phyloP scores from a whole-genome alignment of 345 rosid species.

The Schrenkiella parvula region DNA sequence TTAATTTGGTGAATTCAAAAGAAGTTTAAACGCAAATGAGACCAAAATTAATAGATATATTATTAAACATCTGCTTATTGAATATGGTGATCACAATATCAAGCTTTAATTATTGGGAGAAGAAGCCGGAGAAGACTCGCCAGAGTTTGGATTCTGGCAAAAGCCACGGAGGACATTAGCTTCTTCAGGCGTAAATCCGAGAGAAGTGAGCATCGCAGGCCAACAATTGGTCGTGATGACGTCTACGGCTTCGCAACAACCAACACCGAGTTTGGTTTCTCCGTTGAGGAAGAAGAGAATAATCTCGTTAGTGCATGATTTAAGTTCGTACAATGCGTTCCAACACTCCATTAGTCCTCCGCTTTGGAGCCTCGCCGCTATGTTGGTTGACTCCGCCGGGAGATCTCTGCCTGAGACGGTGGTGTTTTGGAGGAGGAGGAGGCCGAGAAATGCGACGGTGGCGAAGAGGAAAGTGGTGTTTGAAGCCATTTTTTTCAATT shows the following conservation, averaged over 20 bases:
- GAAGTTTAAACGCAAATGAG: neutral
- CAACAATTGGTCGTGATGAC: conserved; percentile 58
- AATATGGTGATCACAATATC: neutral
- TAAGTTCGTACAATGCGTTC: conserved; percentile 59
- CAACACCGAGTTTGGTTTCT: conserved; percentile 45
- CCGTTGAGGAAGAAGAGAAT: conserved; percentile 59
- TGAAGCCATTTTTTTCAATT: conserved; percentile 6
- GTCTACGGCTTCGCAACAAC: conserved; percentile 60
- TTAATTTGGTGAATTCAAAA: neutral
- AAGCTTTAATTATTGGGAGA: conserved; percentile 15
- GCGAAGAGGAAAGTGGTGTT: conserved; percentile 20
- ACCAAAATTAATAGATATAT: neutral
- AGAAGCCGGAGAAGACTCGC: conserved; percentile 28
- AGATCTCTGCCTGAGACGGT: conserved; percentile 25
- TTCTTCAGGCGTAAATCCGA: conserved; percentile 60
- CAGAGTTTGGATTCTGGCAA: conserved; percentile 36
- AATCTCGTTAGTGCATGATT: conserved; percentile 72
- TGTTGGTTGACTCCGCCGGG: conserved; percentile 17
- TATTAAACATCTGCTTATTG: neutral
- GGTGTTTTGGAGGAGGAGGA: neutral
- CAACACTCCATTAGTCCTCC: conserved; percentile 60
- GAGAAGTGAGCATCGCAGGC: conserved; percentile 79
- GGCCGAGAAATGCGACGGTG: neutral
- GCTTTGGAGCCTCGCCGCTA: conserved; percentile 36
- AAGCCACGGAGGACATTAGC: conserved; percentile 54